Evolutionary conservation across 345 rosid genomes (phyloP), one percentile per base, ranked within the genome.

Genomic region (Populus deltoides): DNA sequence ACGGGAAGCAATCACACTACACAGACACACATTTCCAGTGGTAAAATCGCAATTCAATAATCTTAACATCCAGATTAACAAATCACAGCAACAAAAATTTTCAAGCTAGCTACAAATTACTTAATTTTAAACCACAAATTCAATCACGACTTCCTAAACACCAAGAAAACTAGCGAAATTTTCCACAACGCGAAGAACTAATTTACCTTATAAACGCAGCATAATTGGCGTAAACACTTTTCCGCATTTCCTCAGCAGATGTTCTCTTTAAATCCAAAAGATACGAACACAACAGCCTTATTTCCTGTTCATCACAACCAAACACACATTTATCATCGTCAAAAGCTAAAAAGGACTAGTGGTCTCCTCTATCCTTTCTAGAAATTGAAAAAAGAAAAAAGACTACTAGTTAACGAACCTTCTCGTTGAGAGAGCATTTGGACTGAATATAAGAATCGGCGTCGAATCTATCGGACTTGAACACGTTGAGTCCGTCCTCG

Each of bases 161-260:
- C n/a, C 53, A 17, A 27, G 13, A 72, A 53, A 49, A 11, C 36
- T 29, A 67, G 5, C 70, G 22, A 9, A 7, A 8, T 31, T 29
- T 17, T 18, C 68, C 27, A 24, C 17, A 17, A 35, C 9, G 38
- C 20, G 43, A 53, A 57, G 16, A 24, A 27, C 68, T 41, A 5
- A 75, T 85, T 75, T 47, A 96, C 99, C 98, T 92, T 69, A 97
- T 97, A 80, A 97, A 97, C 66, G 99, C 98, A 5, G 99, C 78
- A 77, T 97, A 97, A 79, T 97, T 97, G 71, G 99, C 99, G 82
- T 92, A 97, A 20, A 97, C 99, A 78, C 98, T 97, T 82, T 85
- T 91, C 17, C 99, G 90, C 99, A 97, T 92, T 88, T 94, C 99
- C 80, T 97, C 99, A 7, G 99, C 99, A 20, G 99, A 97, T 77